Evolutionary conservation across 768 basidiomycete genomes (phyloP), one percentile per base, ranked within the genome.

Genomic region (Aureoboletus auriporus): DNA sequence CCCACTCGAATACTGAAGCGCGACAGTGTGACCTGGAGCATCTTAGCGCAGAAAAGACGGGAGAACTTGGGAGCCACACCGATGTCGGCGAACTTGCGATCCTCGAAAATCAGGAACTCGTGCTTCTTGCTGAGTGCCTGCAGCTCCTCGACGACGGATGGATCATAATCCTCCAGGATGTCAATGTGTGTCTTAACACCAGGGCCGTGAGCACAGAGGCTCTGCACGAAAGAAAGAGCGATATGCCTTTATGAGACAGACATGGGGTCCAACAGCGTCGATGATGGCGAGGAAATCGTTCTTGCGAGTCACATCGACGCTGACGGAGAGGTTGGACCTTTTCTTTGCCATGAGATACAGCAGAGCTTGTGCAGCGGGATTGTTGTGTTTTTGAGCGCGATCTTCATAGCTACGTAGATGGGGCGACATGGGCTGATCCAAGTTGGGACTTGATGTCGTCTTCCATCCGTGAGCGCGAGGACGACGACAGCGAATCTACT

Each of bases 21-120:
- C 82, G 50, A 98, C 96, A 8, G 96, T 98, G 70, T 97, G 97
- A 38, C 96, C 96, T 99, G 10, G 42, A 54, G 13, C 42, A 51
- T 38, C 8, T 43, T 8, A 51, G 41, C 13, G 31, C 36, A 8
- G 47, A 13, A 8, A 42, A 14, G 40, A 39, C 29, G 23, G 30
- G 43, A 20, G 38, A 8, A 5, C 13, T 16, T 40, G 7, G 14
- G 44, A 12, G 30, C 57, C 78, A 59, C 53, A 93, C 95, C 95
- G 44, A 99, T 98, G 68, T 99, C 96, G 5, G 96, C 95, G 60
- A 99, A 99, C 69, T 99, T 99, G 55, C 96, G 77, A 72, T 99
- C 96, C 71, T 98, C 96, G 58, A 98, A 99, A 58, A 97, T 93
- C 44, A 95, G 67, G 71, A 98, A 99, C 61, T 96, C 91, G 54